Base-by-base conservation (phyloP, 1,284 basidiomycete genomes). In the Omphalotus olearius region DNA sequence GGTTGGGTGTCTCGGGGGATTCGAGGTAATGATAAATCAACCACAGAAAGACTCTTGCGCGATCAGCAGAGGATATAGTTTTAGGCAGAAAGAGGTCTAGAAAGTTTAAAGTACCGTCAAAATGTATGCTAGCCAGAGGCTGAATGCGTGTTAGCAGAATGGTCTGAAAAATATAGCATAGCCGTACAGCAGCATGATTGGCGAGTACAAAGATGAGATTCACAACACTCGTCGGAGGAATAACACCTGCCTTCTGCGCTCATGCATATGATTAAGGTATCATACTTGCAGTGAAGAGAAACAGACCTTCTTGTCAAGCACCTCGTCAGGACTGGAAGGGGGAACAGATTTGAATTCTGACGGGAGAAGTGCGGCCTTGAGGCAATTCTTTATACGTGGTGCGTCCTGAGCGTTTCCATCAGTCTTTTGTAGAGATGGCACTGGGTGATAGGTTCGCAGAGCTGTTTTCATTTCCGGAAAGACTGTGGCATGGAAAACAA, bases 381-480 rank as follows among this genome's bases (percentile, higher is more conserved):
- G 73, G 54, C 80, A 79, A 56, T 83, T 83, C 66, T 89, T 90
- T 70, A 93, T 89, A 56, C 91, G 79, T 36, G 90, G 89, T 25
- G 89, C 88, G 64, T 93, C 91, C 64, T 91, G 89, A 38, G 89
- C 79, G 65, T 91, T 89, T n/a, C 84, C 83, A 55, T 86, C 82
- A 18, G 86, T 87, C 66, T 86, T 85, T 65, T 93, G 90, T 42
- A 93, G 71, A 20, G 84, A 85, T 18, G 91, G 90, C 6, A 93
- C 81, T 38, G 90, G 88, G 66, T 94, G 72, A 67, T 92, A 93
- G 51, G 87, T 89, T 61, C 90, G 76, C 56, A 93, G 70, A 25
- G 88, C 82, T 14, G 91, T 92, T 68, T 88, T 86, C 88, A 93
- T 91, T 71, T 91, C 88, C 45, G 83, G 84, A 63, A 87, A 86